Percentiles rank a stretch among this genome's conserved stretches.
phyloP scores from a whole-genome alignment of 1,139 yeast genomes.

The Hemisphaericaspora xylanilytica region DNA sequence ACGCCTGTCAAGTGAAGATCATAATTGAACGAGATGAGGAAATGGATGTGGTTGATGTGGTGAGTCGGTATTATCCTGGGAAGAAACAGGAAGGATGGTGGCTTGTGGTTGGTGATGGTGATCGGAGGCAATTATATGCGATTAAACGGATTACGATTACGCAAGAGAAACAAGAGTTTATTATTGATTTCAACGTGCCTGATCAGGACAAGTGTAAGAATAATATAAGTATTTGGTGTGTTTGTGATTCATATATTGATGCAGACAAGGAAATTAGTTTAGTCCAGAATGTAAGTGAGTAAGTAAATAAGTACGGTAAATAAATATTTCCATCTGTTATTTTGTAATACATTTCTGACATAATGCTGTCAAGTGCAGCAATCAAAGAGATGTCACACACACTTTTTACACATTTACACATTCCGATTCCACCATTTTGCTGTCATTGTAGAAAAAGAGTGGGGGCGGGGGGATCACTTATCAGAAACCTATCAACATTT shows the following conservation, averaged over 20 bases:
- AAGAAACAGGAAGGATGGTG: constrained; percentile 81
- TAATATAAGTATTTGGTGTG: constrained; percentile 70
- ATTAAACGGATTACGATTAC: constrained; percentile 63
- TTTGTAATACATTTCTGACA: too few species aligned
- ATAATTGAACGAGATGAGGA: constrained; percentile 71
- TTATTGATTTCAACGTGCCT: constrained; percentile 58
- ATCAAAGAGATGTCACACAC: too few species aligned
- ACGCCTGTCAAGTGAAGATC: constrained; percentile 48
- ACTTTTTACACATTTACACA: too few species aligned
- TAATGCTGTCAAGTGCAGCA: too few species aligned
- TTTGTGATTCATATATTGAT: constrained; percentile 88
- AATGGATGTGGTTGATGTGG: constrained; percentile 63
- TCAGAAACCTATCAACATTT: too few species aligned
- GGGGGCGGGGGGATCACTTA: too few species aligned
- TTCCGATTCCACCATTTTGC: too few species aligned
- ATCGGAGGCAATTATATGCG: constrained; percentile 63
- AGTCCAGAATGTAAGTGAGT: too few species aligned
- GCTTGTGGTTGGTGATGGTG: constrained; percentile 74
- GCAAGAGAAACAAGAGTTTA: constrained; percentile 52
- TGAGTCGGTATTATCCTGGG: constrained; percentile 54
- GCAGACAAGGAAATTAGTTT: constrained; percentile 79
- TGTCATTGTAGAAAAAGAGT: too few species aligned
- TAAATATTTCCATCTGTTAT: too few species aligned
- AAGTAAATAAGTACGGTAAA: too few species aligned
- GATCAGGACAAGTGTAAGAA: constrained; percentile 59